A percentile compares a stretch with the other conserved stretches of the same genome.
Evolutionary conservation across 1,284 basidiomycete genomes (phyloP).

Genomic region (Cutaneotrichosporon cutaneum): DNA sequence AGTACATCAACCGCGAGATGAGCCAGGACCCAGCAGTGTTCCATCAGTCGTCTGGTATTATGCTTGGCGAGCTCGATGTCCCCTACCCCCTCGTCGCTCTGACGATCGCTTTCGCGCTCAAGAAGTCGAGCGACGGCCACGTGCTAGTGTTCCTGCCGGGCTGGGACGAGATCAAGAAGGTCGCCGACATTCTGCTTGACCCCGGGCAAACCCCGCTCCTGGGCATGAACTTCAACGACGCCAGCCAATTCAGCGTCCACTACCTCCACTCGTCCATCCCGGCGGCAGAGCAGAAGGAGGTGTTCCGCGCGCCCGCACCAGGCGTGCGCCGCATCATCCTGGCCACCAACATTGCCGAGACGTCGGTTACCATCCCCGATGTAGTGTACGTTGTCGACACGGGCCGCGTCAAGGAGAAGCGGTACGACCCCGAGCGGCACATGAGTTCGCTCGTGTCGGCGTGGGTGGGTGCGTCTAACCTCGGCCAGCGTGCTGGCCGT

Average conservation of each 20-base stretch:
- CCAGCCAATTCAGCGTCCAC: constrained; percentile 70
- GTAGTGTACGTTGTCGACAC: constrained; percentile 94
- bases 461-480: constrained; percentile 89
- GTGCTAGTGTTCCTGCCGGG: constrained; percentile 73
- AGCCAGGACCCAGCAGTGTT: constrained; percentile 48
- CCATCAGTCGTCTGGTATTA: constrained; percentile 35
- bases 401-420: constrained; percentile 84
- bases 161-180: constrained; percentile 78
- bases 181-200: constrained; percentile 67
- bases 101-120: constrained; percentile 75
- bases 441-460: constrained; percentile 83
- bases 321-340: constrained; percentile 85
- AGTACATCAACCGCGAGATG: constrained; percentile 76
- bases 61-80: constrained; percentile 71
- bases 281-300: constrained; percentile 81
- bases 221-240: constrained; percentile 64
- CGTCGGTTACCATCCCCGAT: constrained; percentile 92
- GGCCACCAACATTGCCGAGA: constrained; percentile 95
- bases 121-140: constrained; percentile 76
- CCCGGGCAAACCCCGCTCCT: constrained; percentile 57
- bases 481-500: constrained; percentile 90
- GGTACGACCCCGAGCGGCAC: constrained; percentile 84
- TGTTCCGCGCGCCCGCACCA: constrained; percentile 75
- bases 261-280: constrained; percentile 89
- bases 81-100: constrained; percentile 81